Percentiles rank a stretch among this genome's conserved stretches.
Conservation (phyloP, 371 early-diverging fungal genomes). For the Mucor plumbeus region DNA sequence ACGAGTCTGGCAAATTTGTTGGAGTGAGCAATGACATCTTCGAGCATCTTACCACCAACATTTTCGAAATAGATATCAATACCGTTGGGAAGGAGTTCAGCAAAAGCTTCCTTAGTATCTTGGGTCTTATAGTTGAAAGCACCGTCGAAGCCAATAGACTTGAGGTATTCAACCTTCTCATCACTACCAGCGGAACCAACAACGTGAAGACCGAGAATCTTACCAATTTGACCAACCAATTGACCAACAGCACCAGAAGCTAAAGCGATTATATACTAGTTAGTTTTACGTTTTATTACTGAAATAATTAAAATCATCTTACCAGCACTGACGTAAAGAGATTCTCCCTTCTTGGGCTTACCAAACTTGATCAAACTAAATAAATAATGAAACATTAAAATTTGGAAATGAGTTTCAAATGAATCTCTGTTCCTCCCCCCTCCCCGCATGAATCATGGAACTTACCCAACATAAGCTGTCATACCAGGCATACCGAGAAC, state of each 20-base stretch:
- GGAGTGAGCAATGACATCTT: constrained; percentile 59
- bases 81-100: constrained; percentile 65
- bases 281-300: background rate
- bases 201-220: constrained; percentile 72
- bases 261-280: background rate
- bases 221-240: constrained; percentile 72
- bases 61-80: constrained; percentile 80
- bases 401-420: constrained; percentile 1
- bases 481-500: constrained; percentile 61
- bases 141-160: constrained; percentile 68
- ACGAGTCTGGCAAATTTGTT: constrained; percentile 63
- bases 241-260: constrained; percentile 68
- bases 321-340: constrained; percentile 54
- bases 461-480: constrained; percentile 48
- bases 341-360: constrained; percentile 54
- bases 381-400: background rate
- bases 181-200: constrained; percentile 81
- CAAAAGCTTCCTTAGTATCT: constrained; percentile 46
- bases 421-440: background rate
- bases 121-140: constrained; percentile 88
- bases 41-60: constrained; percentile 76
- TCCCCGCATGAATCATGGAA: background rate
- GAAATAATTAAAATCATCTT: background rate
- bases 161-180: constrained; percentile 76
- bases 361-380: constrained; percentile 37